Evolutionary conservation across 148 eudicot genomes (phyloP).

Genomic region (Gaultheria prostrata): DNA sequence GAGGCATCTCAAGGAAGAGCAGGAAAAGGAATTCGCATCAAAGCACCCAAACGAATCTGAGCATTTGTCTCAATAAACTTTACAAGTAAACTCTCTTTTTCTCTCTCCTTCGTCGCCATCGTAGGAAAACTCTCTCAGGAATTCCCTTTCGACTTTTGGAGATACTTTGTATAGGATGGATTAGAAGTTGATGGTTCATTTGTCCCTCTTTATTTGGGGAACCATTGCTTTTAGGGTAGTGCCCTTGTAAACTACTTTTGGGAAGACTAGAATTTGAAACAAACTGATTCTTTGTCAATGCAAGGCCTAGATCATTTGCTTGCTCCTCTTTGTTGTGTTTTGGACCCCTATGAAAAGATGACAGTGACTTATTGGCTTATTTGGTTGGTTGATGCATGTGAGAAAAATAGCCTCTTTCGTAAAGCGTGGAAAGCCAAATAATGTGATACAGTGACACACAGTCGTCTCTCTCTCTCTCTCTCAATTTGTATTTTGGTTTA

Average conservation of each 20-base stretch:
- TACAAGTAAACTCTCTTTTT: background rate
- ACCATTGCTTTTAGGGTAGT: background rate
- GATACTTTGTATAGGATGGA: constrained; percentile 11
- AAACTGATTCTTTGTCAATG: constrained; percentile 15
- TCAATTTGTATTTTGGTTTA: background rate
- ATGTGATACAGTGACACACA: background rate
- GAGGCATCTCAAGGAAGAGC: constrained; percentile 17
- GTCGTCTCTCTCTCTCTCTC: background rate
- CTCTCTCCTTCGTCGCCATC: too few relatives aligned
- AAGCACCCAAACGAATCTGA: background rate
- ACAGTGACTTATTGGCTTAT: too few relatives aligned
- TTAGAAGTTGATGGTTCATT: background rate
- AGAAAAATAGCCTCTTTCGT: too few relatives aligned
- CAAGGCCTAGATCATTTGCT: constrained; percentile 5
- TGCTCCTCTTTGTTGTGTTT: background rate
- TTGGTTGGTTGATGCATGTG: too few relatives aligned
- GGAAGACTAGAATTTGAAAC: background rate
- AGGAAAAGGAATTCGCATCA: constrained; percentile 14
- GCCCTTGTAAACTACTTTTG: background rate
- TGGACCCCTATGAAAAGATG: background rate
- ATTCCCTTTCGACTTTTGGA: background rate
- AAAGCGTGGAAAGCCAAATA: too few relatives aligned
- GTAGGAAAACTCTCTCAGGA: background rate
- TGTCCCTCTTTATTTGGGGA: background rate
- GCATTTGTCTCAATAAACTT: constrained; percentile 12